Evolutionary conservation across 805 yeast genomes (phyloP).

Genomic region (Candida andamanensis): DNA sequence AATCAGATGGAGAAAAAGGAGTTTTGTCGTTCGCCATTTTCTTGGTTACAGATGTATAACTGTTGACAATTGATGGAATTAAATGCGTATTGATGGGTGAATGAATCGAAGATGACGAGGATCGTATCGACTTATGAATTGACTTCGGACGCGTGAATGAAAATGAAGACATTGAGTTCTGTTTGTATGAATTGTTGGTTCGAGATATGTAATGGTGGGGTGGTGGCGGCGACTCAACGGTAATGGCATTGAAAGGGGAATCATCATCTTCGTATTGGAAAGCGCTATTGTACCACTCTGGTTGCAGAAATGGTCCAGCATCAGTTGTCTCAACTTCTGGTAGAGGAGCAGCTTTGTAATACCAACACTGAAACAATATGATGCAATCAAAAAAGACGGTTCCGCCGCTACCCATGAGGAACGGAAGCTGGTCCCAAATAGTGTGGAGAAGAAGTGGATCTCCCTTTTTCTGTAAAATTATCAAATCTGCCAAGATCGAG

Average conservation of each 20-base stretch:
- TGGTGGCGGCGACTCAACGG: too few species aligned
- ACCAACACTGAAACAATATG: slow-evolving; percentile 31
- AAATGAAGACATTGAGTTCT: not conserved
- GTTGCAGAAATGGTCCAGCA: slow-evolving; percentile 24
- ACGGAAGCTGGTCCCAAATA: slow-evolving; percentile 70
- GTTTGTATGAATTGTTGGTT: not conserved
- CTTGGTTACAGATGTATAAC: slow-evolving; percentile 31
- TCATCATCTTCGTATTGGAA: slow-evolving; percentile 11
- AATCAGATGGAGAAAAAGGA: slow-evolving; percentile 41
- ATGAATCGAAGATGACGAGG: slow-evolving; percentile 6
- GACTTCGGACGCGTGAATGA: not conserved
- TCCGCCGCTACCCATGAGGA: slow-evolving; percentile 75
- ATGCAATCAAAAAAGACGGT: slow-evolving; percentile 57
- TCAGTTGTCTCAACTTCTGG: not conserved
- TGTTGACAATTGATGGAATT: slow-evolving; percentile 37
- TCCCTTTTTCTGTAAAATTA: slow-evolving; percentile 15
- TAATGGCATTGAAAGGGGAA: slow-evolving; percentile 3
- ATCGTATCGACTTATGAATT: slow-evolving; percentile 5
- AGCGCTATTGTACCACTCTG: slow-evolving; percentile 35
- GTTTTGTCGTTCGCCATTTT: slow-evolving; percentile 32
- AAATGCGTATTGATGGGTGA: slow-evolving; percentile 25
- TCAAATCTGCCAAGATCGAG: slow-evolving; percentile 28
- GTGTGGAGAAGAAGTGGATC: slow-evolving; percentile 15
- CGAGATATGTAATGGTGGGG: slow-evolving; percentile 15
- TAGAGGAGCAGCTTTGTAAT: slow-evolving; percentile 2